These are phyloP conservation scores for Chaetomium tenue DNA, from an alignment of 495 filamentous ascomycete genomes.

Conservation along the genomic window DNA sequence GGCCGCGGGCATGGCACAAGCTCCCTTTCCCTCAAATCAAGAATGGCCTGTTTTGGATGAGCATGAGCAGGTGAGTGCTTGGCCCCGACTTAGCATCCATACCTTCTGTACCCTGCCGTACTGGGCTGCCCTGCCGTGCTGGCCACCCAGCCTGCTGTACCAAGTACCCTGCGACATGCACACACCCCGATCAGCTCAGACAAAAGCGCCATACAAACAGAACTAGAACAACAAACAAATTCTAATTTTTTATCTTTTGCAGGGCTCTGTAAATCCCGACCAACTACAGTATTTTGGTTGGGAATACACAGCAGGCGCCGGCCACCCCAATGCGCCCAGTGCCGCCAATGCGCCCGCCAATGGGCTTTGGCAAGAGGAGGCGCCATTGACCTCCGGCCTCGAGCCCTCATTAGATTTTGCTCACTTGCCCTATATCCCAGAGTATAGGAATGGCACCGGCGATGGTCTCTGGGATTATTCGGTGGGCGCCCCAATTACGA, in stretches of 20 bases:
- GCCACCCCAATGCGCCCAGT: neutral
- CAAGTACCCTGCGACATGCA: too few species aligned
- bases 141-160: too few species aligned
- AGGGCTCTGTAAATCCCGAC: neutral
- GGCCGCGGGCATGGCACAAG: neutral
- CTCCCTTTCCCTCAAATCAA: neutral
- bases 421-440: neutral
- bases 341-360: too few species aligned
- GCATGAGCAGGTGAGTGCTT: conserved; percentile 1
- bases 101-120: too few species aligned
- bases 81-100: neutral
- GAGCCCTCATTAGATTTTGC: neutral
- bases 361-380: neutral
- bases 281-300: neutral
- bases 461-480: neutral
- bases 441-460: neutral
- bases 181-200: too few species aligned
- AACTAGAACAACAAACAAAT: neutral
- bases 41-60: neutral
- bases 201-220: too few species aligned
- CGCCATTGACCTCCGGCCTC: neutral
- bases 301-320: neutral
- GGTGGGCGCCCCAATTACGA: neutral
- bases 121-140: too few species aligned
- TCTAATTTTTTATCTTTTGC: neutral